Evolutionary conservation across 1,284 basidiomycete genomes (phyloP).

Genomic region (Ganoderma leucocontextum): DNA sequence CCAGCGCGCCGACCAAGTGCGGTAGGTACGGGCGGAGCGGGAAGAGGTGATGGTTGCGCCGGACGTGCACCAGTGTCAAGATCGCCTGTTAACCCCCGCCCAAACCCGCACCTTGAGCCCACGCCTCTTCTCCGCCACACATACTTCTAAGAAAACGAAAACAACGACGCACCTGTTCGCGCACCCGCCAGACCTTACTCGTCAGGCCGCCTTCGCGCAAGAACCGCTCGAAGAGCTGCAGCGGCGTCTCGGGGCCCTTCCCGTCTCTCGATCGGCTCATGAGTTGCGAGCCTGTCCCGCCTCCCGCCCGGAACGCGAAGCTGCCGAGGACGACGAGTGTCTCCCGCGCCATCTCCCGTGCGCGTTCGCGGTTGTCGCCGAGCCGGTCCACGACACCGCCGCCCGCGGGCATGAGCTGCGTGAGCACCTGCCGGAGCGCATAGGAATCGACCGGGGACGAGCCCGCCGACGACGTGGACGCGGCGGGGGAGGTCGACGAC

Average conservation of each 20-base stretch:
- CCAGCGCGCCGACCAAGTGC: constrained; percentile 83
- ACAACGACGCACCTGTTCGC: constrained; percentile 73
- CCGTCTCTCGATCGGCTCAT: constrained; percentile 61
- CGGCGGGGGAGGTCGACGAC: constrained; percentile 57
- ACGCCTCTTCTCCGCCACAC: not conserved
- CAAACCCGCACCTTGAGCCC: constrained; percentile 18
- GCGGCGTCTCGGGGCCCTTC: constrained; percentile 80
- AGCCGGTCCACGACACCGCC: constrained; percentile 85
- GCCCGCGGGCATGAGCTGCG: constrained; percentile 68
- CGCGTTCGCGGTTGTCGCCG: constrained; percentile 78
- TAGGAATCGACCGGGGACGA: constrained; percentile 57
- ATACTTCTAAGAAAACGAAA: not conserved
- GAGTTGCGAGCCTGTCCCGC: constrained; percentile 46
- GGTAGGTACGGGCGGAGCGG: constrained; percentile 87
- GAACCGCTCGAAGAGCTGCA: constrained; percentile 80
- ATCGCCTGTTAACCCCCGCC: constrained; percentile 57
- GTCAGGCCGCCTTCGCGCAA: constrained; percentile 76
- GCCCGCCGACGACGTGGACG: constrained; percentile 54
- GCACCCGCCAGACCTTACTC: constrained; percentile 84
- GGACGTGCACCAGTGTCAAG: constrained; percentile 71
- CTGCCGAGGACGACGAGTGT: constrained; percentile 76
- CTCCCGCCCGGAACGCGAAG: constrained; percentile 66
- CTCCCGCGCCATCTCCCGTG: constrained; percentile 80
- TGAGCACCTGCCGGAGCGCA: constrained; percentile 70
- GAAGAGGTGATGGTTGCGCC: constrained; percentile 72